Base-by-base conservation (phyloP, 2,329 filamentous ascomycete species). In the Fusarium multiceps region DNA sequence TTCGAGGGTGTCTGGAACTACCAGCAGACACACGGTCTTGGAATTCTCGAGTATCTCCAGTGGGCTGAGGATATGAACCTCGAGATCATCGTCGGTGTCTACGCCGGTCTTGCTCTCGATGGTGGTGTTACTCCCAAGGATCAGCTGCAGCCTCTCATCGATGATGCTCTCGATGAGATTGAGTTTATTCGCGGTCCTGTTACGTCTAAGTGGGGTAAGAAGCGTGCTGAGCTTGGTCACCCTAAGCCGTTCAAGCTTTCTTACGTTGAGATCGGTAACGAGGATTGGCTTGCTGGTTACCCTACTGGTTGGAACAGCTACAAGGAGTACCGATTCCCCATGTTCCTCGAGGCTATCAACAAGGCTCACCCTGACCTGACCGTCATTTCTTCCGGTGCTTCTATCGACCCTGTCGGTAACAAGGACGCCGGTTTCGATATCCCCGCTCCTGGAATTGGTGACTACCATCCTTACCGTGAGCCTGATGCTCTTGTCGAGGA, bases 201-300 rank as follows among this genome's bases (percentile, higher is more conserved):
- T 2, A 79, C 82, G n/a, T n/a, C n/a, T n/a, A n/a, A 82, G 25
- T 90, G 86, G 81, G 89, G 89, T 16, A 81, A 84, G 6, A 78
- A 84, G 9, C 87, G 89, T 20, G 88, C 88, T 9, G 78, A 84
- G 45, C 82, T 89, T 4, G 90, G 90, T 6, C 86, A 90, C 71
- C 84, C 87, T 0, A 82, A 88, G 62, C 89, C 90, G 0, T 92
- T 88, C 79, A 80, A 76, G 30, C 82, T 92, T 50, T 81, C 85
- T 13, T 89, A 86, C 70, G 87, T 92, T 57, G 90, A 92, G 77
- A 79, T 92, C 45, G 90, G 90, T 62, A 92, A 92, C 75, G 90
- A 92, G 75, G 90, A 92, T 71, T 87, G 86, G 81, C 83, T 90
- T 6, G 84, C 82, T 27, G 82, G 83, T 6, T 85, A 83, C 7